These are phyloP conservation scores for Boletus subcaerulescens DNA, from an alignment of 768 basidiomycete species.

Conservation along the genomic window DNA sequence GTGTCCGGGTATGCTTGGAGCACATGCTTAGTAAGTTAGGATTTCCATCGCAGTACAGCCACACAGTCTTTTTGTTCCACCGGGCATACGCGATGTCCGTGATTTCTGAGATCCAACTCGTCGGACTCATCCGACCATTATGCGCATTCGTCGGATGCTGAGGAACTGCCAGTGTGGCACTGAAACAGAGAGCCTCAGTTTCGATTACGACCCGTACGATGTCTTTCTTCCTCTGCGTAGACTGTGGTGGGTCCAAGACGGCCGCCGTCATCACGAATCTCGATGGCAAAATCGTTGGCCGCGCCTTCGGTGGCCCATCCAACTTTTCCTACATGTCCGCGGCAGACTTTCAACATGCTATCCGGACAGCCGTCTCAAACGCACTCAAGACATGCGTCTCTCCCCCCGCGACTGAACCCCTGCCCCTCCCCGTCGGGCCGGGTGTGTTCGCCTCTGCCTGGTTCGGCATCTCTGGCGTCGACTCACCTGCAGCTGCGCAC, in stretches of 20 bases:
- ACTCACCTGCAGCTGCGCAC: slow-evolving; percentile 61
- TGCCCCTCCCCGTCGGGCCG: slow-evolving; percentile 38
- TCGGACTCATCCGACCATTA: too few relatives aligned
- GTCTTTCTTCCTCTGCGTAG: slow-evolving; percentile 75
- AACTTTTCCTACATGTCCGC: slow-evolving; percentile 80
- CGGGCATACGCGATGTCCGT: too few relatives aligned
- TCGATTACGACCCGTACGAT: slow-evolving; percentile 24
- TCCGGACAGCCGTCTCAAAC: slow-evolving; percentile 48
- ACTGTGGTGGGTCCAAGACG: slow-evolving; percentile 90
- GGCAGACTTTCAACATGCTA: slow-evolving; percentile 53
- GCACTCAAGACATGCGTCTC: slow-evolving; percentile 51
- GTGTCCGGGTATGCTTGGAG: too few relatives aligned
- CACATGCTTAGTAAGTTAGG: too few relatives aligned
- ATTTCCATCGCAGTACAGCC: too few relatives aligned
- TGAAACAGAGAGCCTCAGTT: too few relatives aligned
- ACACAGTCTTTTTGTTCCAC: too few relatives aligned
- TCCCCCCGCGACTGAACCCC: slow-evolving; percentile 35
- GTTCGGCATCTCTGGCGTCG: slow-evolving; percentile 83
- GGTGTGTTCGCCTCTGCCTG: slow-evolving; percentile 64
- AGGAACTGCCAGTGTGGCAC: too few relatives aligned
- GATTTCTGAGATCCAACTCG: too few relatives aligned
- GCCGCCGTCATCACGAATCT: slow-evolving; percentile 64
- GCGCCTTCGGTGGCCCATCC: slow-evolving; percentile 72
- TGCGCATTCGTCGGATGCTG: too few relatives aligned
- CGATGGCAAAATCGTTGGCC: slow-evolving; percentile 59